Evolutionary conservation across 1,139 yeast species (phyloP).

Genomic region (Yamadazyma aaseri): DNA sequence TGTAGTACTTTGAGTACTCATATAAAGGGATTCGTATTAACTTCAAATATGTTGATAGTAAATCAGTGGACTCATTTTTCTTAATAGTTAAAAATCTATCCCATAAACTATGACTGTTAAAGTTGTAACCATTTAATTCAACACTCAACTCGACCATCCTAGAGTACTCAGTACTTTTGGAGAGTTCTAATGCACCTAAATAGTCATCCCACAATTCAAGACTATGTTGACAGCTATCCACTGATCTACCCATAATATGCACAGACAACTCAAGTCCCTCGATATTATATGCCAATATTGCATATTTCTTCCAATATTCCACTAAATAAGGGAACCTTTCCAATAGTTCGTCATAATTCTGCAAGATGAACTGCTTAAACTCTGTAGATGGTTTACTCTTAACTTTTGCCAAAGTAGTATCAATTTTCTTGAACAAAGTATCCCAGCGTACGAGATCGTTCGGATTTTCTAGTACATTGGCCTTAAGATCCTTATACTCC

Average conservation of each 20-base stretch:
- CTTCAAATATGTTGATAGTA: constrained; percentile 31
- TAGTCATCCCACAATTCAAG: constrained; percentile 70
- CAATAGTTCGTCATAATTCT: constrained; percentile 34
- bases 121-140: constrained; percentile 49
- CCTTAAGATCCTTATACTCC: constrained; percentile 6
- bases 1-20: constrained; percentile 66
- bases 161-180: constrained; percentile 5
- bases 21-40: constrained; percentile 59
- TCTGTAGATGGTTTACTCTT: constrained; percentile 16
- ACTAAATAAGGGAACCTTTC: constrained; percentile 53
- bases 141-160: constrained; percentile 5
- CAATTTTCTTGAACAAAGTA: constrained; percentile 22
- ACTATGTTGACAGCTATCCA: constrained; percentile 52
- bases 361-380: constrained; percentile 21
- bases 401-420: constrained; percentile 18
- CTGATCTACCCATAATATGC: constrained; percentile 43
- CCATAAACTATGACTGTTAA: constrained; percentile 65
- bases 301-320: constrained; percentile 62
- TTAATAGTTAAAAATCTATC: constrained; percentile 58
- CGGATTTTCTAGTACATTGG: constrained; percentile 17
- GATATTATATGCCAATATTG: constrained; percentile 51
- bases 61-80: constrained; percentile 17
- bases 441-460: constrained; percentile 34
- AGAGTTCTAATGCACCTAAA: constrained; percentile 39
- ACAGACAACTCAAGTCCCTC: constrained; percentile 54